phyloP scores from a whole-genome alignment of 2,329 filamentous ascomycete genomes.

The Aspergillus japonicus region DNA sequence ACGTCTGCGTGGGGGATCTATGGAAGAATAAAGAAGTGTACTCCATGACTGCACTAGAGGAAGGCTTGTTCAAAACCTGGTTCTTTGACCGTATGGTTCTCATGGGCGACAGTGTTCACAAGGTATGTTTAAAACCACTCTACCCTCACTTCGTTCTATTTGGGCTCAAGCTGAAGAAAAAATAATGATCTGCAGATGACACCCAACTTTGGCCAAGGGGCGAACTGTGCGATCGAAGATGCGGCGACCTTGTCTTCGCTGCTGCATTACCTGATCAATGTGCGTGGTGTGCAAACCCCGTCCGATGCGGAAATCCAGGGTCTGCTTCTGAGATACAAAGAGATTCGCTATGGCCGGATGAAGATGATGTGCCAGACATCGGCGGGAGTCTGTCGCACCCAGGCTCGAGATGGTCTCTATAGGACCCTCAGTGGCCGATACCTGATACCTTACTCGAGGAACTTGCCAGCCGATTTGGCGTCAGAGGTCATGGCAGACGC shows the following conservation, averaged over 20 bases:
- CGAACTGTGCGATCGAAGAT: slow-evolving; percentile 44
- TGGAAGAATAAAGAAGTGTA: slow-evolving; percentile 20
- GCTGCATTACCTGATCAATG: slow-evolving; percentile 19
- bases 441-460: slow-evolving; percentile 16
- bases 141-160: not conserved
- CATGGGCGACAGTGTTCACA: slow-evolving; percentile 30
- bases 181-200: slow-evolving; percentile 29
- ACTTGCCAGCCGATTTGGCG: slow-evolving; percentile 17
- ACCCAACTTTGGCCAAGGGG: slow-evolving; percentile 41
- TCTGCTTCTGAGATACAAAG: slow-evolving; percentile 13
- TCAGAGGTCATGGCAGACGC: slow-evolving; percentile 20
- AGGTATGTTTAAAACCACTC: slow-evolving; percentile 15
- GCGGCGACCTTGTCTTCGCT: slow-evolving; percentile 37
- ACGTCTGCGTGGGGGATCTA: slow-evolving; percentile 23
- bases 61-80: slow-evolving; percentile 27
- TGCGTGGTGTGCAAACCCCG: not conserved
- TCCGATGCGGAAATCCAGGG: slow-evolving; percentile 3
- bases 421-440: slow-evolving; percentile 21
- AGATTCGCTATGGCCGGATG: slow-evolving; percentile 15
- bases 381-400: slow-evolving; percentile 16
- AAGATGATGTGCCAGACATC: slow-evolving; percentile 17
- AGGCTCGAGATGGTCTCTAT: slow-evolving; percentile 20
- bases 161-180: not conserved
- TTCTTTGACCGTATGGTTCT: slow-evolving; percentile 23
- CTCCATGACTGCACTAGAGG: slow-evolving; percentile 27